Base-by-base conservation (phyloP, 345 rosid genomes). In the Firmiana major region DNA sequence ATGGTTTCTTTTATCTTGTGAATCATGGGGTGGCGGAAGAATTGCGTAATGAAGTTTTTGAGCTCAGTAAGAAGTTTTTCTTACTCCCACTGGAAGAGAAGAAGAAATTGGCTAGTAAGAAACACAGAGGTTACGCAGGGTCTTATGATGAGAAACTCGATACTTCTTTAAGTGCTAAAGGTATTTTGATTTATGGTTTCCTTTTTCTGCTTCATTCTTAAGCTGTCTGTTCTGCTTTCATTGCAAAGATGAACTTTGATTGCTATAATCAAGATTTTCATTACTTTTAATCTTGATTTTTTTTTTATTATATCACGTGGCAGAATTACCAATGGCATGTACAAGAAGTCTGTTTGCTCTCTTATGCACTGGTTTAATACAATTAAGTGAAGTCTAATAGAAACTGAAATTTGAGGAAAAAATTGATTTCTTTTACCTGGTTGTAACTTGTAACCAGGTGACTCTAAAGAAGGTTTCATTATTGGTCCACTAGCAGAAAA, bases 1-100 rank as follows among this genome's bases (percentile, higher is more conserved):
- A 84, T 75, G 98, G 98, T 13, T 94, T 91, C 94, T 94, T 93
- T 78, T 94, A 90, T 84, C 83, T 94, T 3, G 88, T 85, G 75
- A 94, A 94, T 74, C 98, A 94, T 72, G 97, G 95, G 3, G 84
- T 91, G 4, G 87, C 88, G 49, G 88, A 85, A 62, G 93, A 86
- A 55, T 62, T 92, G 54, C 36, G 87, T n/a, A 38, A 38, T 3
- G 63, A 55, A 28, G 90, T 85, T 40, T 71, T 94, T 0, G 75
- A 68, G 22, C 89, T 89, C 85, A 89, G 90, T 74, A 82, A 80
- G 45, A 90, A 85, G 67, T 85, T 94, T 45, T 94, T 94, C 85
- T 88, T 88, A 13, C 90, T 94, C 24, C 90, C 90, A 5, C 31
- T 88, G 63, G 89, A 78, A 34, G 90, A 84, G 77, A 94, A 94